Base-by-base conservation (phyloP, 495 filamentous ascomycete species). In the Annulohypoxylon bovei region DNA sequence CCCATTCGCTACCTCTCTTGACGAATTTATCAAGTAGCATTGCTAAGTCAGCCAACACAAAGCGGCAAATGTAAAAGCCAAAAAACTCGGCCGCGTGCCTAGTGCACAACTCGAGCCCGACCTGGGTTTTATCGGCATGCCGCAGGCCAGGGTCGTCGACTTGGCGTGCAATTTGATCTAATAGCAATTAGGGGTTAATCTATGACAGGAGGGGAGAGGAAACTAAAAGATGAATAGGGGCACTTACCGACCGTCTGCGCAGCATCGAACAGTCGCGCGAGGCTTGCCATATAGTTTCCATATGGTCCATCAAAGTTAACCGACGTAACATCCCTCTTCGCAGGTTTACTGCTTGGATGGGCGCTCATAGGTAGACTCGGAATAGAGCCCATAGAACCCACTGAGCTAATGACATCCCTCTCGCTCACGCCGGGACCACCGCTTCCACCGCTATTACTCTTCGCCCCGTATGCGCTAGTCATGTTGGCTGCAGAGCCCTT, bases 11-110 rank as follows among this genome's bases (percentile, higher is more conserved):
- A 33, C 95, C 93, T 65, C 95, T 87, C 84, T 98, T 98, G 76
- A 99, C 89, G 75, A 95, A 98, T 79, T 98, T 99, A 79, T 99
- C 95, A 75, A 98, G 84, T 82, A 99, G 86, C 77, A 97, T 75
- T 40, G 88, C 85, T 65, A 99, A 81, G 79, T 99, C 95, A 6
- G 90, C 84, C 49, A 98, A 79, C 28, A 93, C 93, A 76, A 98
- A 99, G 14, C 96, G 92, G 78, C 95, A 98, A 16, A 99, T 85
- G 76, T 93, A 98, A 79, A 99, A 97, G 28, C 90, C 94, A 78
- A 99, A 99, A 81, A 99, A 99, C 75, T 98, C 95, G 30, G 96
- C 93, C 8, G 95, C 96, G 80, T 98, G 95, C 18, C 94, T 88
- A 28, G 93, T 92, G 78, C 93, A 93, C 16, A 98, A 86, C 79